phyloP scores from a whole-genome alignment of 805 yeast species.

The Saccharomycopsis fibuligera region DNA sequence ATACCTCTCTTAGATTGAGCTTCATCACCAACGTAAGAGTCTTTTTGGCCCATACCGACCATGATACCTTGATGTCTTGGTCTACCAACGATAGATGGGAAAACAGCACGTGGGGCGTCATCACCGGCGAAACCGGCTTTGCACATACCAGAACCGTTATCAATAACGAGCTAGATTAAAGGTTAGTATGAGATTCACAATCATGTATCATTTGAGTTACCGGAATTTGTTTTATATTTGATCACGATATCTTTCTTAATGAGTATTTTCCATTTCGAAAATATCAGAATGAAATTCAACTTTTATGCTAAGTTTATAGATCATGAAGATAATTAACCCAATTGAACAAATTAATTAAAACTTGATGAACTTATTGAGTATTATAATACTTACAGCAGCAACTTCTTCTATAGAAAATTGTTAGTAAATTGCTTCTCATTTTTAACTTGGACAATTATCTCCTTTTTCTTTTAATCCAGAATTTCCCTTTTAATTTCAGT shows the following conservation, averaged over 20 bases:
- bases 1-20: conserved; percentile 99
- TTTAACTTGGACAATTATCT: not conserved
- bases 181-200: conserved; percentile 1
- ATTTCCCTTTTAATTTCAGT: no score
- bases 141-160: conserved; percentile 99
- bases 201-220: not conserved
- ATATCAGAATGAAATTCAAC: no score
- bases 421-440: not conserved
- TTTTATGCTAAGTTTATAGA: no score
- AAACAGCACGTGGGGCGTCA: conserved; percentile 99
- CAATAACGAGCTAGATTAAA: conserved; percentile 63
- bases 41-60: conserved; percentile 99
- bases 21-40: conserved; percentile 99
- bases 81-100: conserved; percentile 99
- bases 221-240: not conserved
- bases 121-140: conserved; percentile 99
- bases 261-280: not conserved
- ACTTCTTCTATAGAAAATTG: conserved; percentile 12
- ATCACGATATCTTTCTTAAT: no score
- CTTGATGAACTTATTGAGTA: no score
- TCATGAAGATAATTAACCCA: no score
- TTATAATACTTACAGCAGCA: conserved; percentile 15
- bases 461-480: no score
- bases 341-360: no score
- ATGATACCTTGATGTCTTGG: conserved; percentile 99